Base-by-base conservation (phyloP, 2,329 filamentous ascomycete species). In the Stenocarpella maydis region DNA sequence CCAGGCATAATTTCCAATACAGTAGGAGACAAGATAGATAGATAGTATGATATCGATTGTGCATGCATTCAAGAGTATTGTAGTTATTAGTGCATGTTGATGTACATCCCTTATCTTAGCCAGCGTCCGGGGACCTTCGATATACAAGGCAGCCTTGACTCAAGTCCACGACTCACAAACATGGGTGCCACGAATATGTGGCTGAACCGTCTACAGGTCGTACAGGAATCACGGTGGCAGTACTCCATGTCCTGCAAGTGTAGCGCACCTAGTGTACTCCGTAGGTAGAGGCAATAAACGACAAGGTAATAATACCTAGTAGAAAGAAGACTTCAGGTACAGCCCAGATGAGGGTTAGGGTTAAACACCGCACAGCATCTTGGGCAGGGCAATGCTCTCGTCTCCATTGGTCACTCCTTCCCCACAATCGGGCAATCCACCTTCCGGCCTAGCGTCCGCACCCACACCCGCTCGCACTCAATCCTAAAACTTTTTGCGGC, bases 381-480 rank as follows among this genome's bases (percentile, higher is more conserved):
- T 41, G 41, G 31, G 58, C 28, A 63, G 58, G 43, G 58, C 41
- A 49, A 37, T 21, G n/a, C 58, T 49, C n/a, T 49, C 43, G 12
- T 49, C n/a, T 49, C 31, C 6, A 63, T 63, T 63, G 58, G 58
- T 2, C 58, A 19, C 28, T 60, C 39, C 24, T 24, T 26, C 64
- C 49, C 65, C 49, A 58, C 37, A 67, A 54, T 58, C 58, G 58
- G 58, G 58, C 58, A 69, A 53, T 41, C 43, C 58, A 65, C 39
- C 55, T 55, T 69, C 67, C 67, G 67, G 24, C 24, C 50, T 69
- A 61, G 58, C 58, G 53, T 61, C 58, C 58, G 26, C 55, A 54
- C 26, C 41, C 53, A 45, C 54, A 41, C 28, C 39, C 37, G 41
- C 26, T 34, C 41, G 21, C 54, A 41, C 58, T 69, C 43, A 49